Conservation (phyloP, 208 protist species). For the Leishmania braziliensis region DNA sequence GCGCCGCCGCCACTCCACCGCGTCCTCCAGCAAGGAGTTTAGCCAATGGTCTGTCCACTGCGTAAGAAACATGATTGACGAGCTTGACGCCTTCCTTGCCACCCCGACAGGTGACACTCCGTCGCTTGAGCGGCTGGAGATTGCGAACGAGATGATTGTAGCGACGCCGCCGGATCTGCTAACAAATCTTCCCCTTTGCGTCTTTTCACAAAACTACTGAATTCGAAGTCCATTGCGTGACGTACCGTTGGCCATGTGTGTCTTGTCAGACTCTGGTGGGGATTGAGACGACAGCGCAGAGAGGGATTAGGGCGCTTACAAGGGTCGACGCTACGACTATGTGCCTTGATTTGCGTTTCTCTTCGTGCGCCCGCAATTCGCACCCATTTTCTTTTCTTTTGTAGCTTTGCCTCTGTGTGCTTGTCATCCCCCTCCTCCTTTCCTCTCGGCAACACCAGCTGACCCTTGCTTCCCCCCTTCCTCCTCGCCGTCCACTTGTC, state of each 20-base stretch:
- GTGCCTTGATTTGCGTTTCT: background rate
- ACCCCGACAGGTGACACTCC: background rate
- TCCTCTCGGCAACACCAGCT: background rate
- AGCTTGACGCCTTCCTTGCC: constrained; percentile 16
- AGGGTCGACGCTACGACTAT: background rate
- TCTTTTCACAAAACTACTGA: background rate
- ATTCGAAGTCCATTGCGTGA: background rate
- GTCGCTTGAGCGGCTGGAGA: constrained; percentile 11
- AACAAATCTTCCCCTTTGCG: background rate
- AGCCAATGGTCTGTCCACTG: constrained; percentile 7
- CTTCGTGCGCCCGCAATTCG: background rate
- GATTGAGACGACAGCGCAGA: background rate
- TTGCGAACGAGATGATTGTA: constrained; percentile 1
- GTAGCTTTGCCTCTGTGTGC: background rate
- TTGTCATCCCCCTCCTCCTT: background rate
- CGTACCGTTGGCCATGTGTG: background rate
- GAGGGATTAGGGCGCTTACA: background rate
- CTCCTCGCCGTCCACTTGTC: background rate
- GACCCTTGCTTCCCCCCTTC: background rate
- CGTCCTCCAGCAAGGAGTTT: background rate
- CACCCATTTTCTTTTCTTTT: background rate
- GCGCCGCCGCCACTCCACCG: background rate
- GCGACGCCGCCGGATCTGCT: background rate
- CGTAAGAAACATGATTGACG: constrained; percentile 9
- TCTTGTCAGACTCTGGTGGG: background rate